Evolutionary conservation across 495 filamentous ascomycete species (phyloP).

Genomic region (Hypoxylon cercidicola): DNA sequence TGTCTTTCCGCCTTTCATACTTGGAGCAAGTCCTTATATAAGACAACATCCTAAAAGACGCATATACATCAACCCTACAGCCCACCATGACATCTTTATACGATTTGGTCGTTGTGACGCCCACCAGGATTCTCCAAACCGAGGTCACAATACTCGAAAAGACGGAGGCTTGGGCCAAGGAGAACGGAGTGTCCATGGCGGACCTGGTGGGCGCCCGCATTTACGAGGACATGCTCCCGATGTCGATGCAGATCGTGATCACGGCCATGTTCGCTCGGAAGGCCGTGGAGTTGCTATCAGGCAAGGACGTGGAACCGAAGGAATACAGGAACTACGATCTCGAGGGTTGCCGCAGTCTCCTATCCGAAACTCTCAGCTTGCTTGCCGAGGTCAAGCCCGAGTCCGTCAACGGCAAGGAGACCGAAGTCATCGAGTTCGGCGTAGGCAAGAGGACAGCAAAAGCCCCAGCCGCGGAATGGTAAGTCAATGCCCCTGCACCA

Average conservation of each 20-base stretch:
- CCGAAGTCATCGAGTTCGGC: slow-evolving; percentile 45
- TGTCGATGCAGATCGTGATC: slow-evolving; percentile 59
- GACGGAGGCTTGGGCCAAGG: slow-evolving; percentile 41
- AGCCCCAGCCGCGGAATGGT: slow-evolving; percentile 30
- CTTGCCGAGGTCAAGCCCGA: slow-evolving; percentile 53
- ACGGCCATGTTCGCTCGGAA: slow-evolving; percentile 44
- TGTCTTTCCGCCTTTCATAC: no score
- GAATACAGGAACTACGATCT: slow-evolving; percentile 4
- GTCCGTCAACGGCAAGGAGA: slow-evolving; percentile 48
- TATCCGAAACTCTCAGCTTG: slow-evolving; percentile 33
- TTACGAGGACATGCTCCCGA: slow-evolving; percentile 59
- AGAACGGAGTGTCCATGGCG: slow-evolving; percentile 21
- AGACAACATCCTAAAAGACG: no score
- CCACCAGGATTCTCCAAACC: slow-evolving; percentile 44
- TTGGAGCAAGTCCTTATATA: no score
- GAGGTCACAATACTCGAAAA: slow-evolving; percentile 42
- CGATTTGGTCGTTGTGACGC: slow-evolving; percentile 40
- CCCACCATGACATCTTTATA: slow-evolving; percentile 47
- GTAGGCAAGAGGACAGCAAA: slow-evolving; percentile 21
- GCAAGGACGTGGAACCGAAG: not conserved
- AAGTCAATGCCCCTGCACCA: slow-evolving; percentile 3
- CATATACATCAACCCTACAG: not conserved
- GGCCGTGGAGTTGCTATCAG: slow-evolving; percentile 16
- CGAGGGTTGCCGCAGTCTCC: slow-evolving; percentile 32
- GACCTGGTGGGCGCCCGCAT: slow-evolving; percentile 43